Conservation (phyloP, 2,329 filamentous ascomycete genomes). For the Fusarium tjaetaba region DNA sequence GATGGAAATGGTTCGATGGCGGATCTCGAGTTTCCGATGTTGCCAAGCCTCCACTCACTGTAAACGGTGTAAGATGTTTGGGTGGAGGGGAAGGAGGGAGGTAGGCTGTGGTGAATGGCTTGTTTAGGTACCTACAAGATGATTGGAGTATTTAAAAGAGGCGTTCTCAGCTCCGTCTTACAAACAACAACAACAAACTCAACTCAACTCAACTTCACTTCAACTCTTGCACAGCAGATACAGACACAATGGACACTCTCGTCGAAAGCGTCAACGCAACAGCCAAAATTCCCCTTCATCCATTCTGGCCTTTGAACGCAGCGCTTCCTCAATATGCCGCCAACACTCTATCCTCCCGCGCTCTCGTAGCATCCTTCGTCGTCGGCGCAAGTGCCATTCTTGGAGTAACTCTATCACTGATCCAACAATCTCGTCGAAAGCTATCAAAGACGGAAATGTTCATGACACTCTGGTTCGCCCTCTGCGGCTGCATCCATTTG, state of each 20-base stretch:
- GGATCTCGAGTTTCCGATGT: conserved; percentile 34
- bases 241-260: conserved; percentile 26
- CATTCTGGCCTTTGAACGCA: conserved; percentile 76
- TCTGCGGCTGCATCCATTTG: conserved; percentile 67
- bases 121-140: not conserved
- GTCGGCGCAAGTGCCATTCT: conserved; percentile 67
- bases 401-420: conserved; percentile 61
- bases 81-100: not conserved
- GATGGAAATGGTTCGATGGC: conserved; percentile 26
- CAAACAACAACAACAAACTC: not conserved
- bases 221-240: not conserved
- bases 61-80: not conserved
- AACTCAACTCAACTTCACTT: not conserved
- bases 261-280: conserved; percentile 10
- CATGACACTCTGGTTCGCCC: conserved; percentile 78
- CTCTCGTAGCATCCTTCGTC: conserved; percentile 69
- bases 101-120: not conserved
- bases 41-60: conserved; percentile 12
- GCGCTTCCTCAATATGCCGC: conserved; percentile 70
- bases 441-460: conserved; percentile 65
- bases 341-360: conserved; percentile 69
- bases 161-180: not conserved
- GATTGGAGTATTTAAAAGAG: not conserved
- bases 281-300: conserved; percentile 56
- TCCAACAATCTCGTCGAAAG: conserved; percentile 62